Percentiles rank a stretch among this genome's conserved stretches.
phyloP scores from a whole-genome alignment of 768 basidiomycete genomes.

The Daedaleopsis sinensis region DNA sequence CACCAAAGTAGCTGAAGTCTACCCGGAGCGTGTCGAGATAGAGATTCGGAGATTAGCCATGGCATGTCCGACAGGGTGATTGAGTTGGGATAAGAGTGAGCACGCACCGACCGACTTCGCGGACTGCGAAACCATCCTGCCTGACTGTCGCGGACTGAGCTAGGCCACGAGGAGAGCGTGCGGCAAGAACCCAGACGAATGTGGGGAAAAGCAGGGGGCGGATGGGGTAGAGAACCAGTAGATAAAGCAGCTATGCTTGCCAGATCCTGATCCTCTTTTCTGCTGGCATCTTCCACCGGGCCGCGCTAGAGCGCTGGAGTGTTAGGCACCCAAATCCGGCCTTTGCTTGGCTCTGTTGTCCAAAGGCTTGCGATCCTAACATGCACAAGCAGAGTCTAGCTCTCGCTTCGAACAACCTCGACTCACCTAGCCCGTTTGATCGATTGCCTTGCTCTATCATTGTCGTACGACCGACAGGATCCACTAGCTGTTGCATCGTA shows the following conservation, averaged over 20 bases:
- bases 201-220: background rate
- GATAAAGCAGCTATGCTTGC: no score
- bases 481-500: no score
- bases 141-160: background rate
- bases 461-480: background rate
- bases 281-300: background rate
- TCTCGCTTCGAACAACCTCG: background rate
- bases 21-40: background rate
- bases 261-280: background rate
- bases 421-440: background rate
- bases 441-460: background rate
- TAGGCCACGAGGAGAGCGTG: background rate
- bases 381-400: constrained; percentile 14
- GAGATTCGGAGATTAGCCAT: background rate
- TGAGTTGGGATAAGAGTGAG: background rate
- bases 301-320: background rate
- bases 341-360: constrained; percentile 20
- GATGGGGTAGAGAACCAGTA: background rate
- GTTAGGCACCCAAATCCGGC: background rate
- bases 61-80: background rate
- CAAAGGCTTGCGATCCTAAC: constrained; percentile 24
- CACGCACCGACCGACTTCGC: background rate
- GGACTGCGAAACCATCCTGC: background rate
- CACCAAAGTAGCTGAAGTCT: constrained; percentile 85
- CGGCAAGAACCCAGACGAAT: background rate